Percentiles rank a stretch among this genome's conserved stretches.
Conservation (phyloP, 306 rosid species). For the Prinsepia uniflora region DNA sequence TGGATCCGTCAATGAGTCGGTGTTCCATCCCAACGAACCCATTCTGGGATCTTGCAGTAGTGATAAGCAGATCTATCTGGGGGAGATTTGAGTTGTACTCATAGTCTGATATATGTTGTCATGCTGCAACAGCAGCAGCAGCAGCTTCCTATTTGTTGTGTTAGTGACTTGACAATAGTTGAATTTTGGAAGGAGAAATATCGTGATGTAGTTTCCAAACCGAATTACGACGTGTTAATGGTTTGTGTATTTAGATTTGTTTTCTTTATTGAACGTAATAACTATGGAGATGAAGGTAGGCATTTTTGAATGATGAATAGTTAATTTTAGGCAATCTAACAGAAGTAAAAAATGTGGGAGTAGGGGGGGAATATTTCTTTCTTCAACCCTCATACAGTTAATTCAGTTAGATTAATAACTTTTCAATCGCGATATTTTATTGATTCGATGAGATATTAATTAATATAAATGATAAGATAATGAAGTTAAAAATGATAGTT, state of each 20-base stretch:
- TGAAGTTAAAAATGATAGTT: too few species aligned
- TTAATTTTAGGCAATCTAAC: too few species aligned
- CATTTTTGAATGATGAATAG: too few species aligned
- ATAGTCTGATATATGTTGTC: background rate
- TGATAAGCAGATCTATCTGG: constrained; percentile 84
- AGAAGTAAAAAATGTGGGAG: too few species aligned
- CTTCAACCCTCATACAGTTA: too few species aligned
- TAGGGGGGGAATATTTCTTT: too few species aligned
- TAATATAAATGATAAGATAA: too few species aligned
- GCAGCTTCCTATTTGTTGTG: background rate
- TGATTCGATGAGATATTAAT: too few species aligned
- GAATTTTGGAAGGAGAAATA: background rate
- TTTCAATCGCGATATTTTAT: too few species aligned
- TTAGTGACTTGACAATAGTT: background rate
- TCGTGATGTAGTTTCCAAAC: background rate
- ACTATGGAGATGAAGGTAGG: too few species aligned
- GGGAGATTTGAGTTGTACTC: constrained; percentile 59
- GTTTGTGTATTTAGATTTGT: background rate
- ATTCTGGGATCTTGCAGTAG: constrained; percentile 82
- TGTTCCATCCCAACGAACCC: constrained; percentile 77
- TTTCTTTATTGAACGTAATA: too few species aligned
- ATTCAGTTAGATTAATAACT: too few species aligned
- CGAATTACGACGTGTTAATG: background rate
- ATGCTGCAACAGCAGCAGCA: background rate
- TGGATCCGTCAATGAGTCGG: constrained; percentile 80